Conservation (phyloP, 1,284 basidiomycete species). For the Moesziomyces antarcticus region DNA sequence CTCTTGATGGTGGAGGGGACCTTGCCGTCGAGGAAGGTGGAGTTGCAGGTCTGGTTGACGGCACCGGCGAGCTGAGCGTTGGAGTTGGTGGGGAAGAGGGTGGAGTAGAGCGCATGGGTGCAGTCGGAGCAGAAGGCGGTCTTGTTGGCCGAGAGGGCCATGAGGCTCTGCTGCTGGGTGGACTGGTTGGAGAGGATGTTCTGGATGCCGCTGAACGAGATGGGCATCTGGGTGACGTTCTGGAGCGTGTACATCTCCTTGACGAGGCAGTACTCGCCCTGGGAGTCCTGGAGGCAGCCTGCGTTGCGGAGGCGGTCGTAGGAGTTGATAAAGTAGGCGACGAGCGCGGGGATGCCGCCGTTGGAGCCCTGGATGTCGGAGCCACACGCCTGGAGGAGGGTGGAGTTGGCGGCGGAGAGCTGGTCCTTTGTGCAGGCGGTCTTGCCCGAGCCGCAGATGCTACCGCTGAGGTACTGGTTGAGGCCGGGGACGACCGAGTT, state of each 20-base stretch:
- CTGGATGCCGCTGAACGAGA: slow-evolving; percentile 21
- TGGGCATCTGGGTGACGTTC: slow-evolving; percentile 19
- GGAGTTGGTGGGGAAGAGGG: slow-evolving; percentile 26
- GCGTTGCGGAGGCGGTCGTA: slow-evolving; percentile 32
- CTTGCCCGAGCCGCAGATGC: slow-evolving; percentile 31
- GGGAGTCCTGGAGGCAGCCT: slow-evolving; percentile 23
- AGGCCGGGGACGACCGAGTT: slow-evolving; percentile 31
- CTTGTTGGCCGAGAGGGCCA: slow-evolving; percentile 23
- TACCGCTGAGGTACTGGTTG: slow-evolving; percentile 20
- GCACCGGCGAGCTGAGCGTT: slow-evolving; percentile 21
- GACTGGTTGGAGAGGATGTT: slow-evolving; percentile 15
- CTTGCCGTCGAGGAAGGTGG: slow-evolving; percentile 28
- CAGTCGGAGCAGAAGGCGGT: slow-evolving; percentile 48
- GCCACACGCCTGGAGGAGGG: slow-evolving; percentile 32
- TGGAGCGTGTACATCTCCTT: slow-evolving; percentile 32
- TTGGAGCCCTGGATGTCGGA: slow-evolving; percentile 12
- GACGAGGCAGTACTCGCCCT: slow-evolving; percentile 18
- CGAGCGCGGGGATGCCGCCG: slow-evolving; percentile 30
- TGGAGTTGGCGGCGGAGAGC: slow-evolving; percentile 29
- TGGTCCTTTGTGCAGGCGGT: slow-evolving; percentile 16
- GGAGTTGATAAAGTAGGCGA: slow-evolving; percentile 39
- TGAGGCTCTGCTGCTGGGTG: slow-evolving; percentile 15
- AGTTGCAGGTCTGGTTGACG: slow-evolving; percentile 24
- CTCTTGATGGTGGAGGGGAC: slow-evolving; percentile 27
- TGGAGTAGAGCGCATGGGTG: slow-evolving; percentile 37